phyloP scores from a whole-genome alignment of 257 asterid species.

The Solanum gandarillasii region DNA sequence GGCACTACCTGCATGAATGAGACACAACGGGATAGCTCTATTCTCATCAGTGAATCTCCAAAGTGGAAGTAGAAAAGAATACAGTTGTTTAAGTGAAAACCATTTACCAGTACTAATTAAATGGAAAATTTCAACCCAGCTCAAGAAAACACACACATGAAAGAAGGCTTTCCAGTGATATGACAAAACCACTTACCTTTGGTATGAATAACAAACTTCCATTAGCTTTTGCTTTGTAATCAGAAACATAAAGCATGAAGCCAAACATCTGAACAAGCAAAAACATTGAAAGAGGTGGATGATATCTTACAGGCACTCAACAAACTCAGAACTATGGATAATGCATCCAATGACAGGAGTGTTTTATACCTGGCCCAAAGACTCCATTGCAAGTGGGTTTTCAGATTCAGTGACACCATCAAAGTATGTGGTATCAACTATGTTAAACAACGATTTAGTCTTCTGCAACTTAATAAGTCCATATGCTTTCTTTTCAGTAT shows the following conservation, averaged over 20 bases:
- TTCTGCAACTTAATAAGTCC: constrained; percentile 55
- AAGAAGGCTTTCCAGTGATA: background rate
- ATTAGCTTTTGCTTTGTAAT: constrained; percentile 43
- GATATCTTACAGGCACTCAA: constrained; percentile 1
- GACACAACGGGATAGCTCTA: background rate
- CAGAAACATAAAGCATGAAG: constrained; percentile 59
- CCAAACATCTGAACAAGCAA: constrained; percentile 74
- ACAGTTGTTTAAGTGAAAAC: background rate
- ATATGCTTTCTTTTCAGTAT: constrained; percentile 52
- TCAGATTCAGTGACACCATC: constrained; percentile 40
- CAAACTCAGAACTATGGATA: constrained; percentile 6
- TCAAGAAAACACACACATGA: background rate
- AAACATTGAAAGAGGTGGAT: constrained; percentile 6
- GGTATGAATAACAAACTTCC: constrained; percentile 50
- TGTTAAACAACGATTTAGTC: constrained; percentile 41
- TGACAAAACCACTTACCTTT: constrained; percentile 37
- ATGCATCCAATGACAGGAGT: background rate
- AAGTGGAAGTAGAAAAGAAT: background rate
- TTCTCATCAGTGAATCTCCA: background rate
- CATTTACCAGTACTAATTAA: background rate
- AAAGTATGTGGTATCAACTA: constrained; percentile 21
- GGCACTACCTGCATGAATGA: background rate
- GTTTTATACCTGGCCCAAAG: constrained; percentile 65
- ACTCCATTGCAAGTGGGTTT: constrained; percentile 73
- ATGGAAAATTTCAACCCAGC: background rate